Evolutionary conservation across 2,329 filamentous ascomycete genomes (phyloP), one percentile per base, ranked within the genome.

Genomic region (Xylariaceae sp.): DNA sequence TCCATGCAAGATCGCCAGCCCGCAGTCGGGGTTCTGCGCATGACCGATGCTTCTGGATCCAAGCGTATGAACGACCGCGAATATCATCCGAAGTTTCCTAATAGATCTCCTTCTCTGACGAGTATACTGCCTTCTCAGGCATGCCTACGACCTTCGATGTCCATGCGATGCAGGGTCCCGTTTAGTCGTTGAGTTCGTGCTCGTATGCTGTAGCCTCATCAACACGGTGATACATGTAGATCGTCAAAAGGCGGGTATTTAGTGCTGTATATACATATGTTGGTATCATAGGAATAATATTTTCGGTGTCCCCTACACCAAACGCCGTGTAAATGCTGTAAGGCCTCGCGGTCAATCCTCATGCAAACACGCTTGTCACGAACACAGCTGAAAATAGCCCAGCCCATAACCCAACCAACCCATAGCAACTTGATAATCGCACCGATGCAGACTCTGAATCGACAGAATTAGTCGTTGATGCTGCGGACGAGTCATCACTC

Each of bases 341-440:
- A 29, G 32, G 14, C 12, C 5, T 37, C 14, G 3, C 14, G 12
- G 12, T 10, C 40, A 37, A 26, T 19, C 9, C 41, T 50, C 42
- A 32, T 6, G 44, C 9, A 20, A 20, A 18, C 20, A 50, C 14
- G 3, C 42, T 48, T 14, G 18, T 32, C 56, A 53, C 57, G 40
- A 62, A 48, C 7, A 26, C 40, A 18, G 20, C 43, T n/a, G 40
- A 21, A 9, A 20, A 16, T 14, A 56, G 20, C 19, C 52, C 49
- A 16, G 48, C 20, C 40, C 54, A 56, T 52, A 49, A 56, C 14
- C 23, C 47, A 10, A 56, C 20, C 4, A 26, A 26, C 9, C 16
- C 29, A 9, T 40, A 47, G 14, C 44, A 41, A 46, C 54, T 49
- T 9, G 47, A 44, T 21, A 57, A 55, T 21, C 46, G 42, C 6